Percentiles rank a stretch among this genome's conserved stretches.
phyloP scores from a whole-genome alignment of 2,329 filamentous ascomycete species.

The Stachybotrys chlorohalonatus region DNA sequence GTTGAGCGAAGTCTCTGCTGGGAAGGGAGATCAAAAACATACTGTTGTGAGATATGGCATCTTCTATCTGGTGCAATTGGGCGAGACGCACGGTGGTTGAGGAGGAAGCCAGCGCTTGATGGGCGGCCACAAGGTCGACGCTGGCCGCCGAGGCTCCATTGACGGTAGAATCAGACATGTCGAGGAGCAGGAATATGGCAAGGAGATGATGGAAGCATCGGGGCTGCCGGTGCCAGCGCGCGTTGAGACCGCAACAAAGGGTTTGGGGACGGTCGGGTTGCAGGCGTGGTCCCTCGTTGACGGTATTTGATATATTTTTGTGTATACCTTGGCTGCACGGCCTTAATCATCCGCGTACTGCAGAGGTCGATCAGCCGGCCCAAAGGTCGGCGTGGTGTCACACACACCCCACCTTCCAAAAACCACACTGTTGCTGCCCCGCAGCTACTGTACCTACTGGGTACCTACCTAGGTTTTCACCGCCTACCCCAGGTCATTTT shows the following conservation, averaged over 20 bases:
- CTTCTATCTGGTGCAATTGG: slow-evolving; percentile 46
- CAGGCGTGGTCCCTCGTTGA: slow-evolving; percentile 7
- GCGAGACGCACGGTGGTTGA: slow-evolving; percentile 49
- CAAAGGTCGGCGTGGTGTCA: background rate
- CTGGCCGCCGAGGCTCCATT: slow-evolving; percentile 32
- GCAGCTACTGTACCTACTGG: background rate
- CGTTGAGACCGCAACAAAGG: slow-evolving; percentile 1
- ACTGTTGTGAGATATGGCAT: slow-evolving; percentile 48
- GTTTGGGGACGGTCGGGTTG: slow-evolving; percentile 8
- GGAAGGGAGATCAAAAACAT: slow-evolving; percentile 11
- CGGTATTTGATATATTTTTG: background rate
- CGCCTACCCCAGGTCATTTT: background rate
- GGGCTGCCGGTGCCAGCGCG: slow-evolving; percentile 13
- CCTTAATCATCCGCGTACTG: background rate
- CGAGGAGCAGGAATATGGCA: slow-evolving; percentile 11
- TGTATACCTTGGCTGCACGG: background rate
- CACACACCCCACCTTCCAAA: background rate
- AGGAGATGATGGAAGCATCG: slow-evolving; percentile 20
- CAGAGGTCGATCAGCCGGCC: background rate
- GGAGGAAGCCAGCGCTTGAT: slow-evolving; percentile 48
- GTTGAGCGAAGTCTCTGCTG: slow-evolving; percentile 7
- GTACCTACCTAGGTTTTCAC: background rate
- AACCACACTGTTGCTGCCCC: background rate
- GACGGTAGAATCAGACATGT: slow-evolving; percentile 25
- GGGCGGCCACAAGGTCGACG: slow-evolving; percentile 41